Conservation (phyloP, 352 stramenopile genomes). For the Phytophthora pluvialis region DNA sequence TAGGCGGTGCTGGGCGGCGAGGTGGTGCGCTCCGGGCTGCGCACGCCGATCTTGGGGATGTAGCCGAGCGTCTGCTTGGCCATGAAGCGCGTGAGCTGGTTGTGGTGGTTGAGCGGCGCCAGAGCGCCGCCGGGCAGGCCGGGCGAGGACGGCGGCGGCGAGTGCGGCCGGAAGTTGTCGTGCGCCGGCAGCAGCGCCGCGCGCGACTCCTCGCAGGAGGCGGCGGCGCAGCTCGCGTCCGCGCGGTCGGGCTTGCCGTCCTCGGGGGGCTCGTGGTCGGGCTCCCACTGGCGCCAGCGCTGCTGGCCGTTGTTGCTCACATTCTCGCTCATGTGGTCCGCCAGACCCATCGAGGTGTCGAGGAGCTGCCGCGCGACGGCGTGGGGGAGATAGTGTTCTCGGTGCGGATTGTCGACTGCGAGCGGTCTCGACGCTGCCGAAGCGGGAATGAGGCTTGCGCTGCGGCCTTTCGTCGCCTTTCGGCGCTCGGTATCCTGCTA, state of each 20-base stretch:
- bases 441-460: slow-evolving; percentile 14
- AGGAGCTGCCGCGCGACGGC: not conserved
- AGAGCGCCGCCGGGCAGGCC: slow-evolving; percentile 16
- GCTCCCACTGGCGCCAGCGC: slow-evolving; percentile 34
- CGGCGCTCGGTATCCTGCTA: slow-evolving; percentile 16
- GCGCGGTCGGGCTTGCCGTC: slow-evolving; percentile 23
- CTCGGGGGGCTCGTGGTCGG: slow-evolving; percentile 35
- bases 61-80: slow-evolving; percentile 69
- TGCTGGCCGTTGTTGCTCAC: slow-evolving; percentile 30
- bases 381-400: not conserved
- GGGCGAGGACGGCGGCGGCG: not conserved
- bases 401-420: slow-evolving; percentile 5
- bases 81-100: slow-evolving; percentile 66
- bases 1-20: slow-evolving; percentile 29
- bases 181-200: slow-evolving; percentile 6
- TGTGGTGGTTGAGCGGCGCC: slow-evolving; percentile 52
- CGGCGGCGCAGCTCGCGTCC: slow-evolving; percentile 11
- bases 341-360: slow-evolving; percentile 28
- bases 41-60: slow-evolving; percentile 53
- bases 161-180: slow-evolving; percentile 15
- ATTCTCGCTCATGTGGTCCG: slow-evolving; percentile 43
- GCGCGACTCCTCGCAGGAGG: slow-evolving; percentile 1
- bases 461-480: slow-evolving; percentile 12
- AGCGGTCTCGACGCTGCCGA: slow-evolving; percentile 28
- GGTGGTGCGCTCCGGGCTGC: slow-evolving; percentile 31